Evolutionary conservation across 192 early-diverging fungal species (phyloP).

Genomic region (Endogone sp.): DNA sequence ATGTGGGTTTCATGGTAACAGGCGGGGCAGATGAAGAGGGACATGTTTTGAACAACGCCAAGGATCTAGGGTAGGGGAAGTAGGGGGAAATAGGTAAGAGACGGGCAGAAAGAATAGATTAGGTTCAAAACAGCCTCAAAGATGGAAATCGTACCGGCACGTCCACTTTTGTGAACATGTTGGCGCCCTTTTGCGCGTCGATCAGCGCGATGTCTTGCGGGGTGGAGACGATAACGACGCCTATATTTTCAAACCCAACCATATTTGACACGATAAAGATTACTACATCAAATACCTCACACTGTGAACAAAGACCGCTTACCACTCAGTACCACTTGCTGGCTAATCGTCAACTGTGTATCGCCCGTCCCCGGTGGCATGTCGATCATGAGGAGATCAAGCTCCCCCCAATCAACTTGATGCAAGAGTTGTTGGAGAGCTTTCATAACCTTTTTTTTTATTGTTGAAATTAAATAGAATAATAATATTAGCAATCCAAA

Average conservation of each 20-base stretch:
- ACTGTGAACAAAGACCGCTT: background rate
- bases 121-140: too few species aligned
- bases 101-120: background rate
- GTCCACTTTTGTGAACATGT: conserved; percentile 81
- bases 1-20: conserved; percentile 76
- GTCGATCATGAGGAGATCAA: conserved; percentile 83
- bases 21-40: conserved; percentile 71
- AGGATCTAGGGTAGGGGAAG: conserved; percentile 55
- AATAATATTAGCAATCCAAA: background rate
- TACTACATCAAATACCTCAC: too few species aligned
- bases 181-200: conserved; percentile 75
- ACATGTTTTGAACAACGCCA: conserved; percentile 90
- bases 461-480: background rate
- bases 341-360: conserved; percentile 77
- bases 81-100: background rate
- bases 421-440: conserved; percentile 81
- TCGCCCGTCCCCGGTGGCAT: conserved; percentile 95
- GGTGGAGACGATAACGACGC: conserved; percentile 84
- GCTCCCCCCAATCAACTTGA: conserved; percentile 73
- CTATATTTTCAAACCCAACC: conserved; percentile 29
- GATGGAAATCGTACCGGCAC: conserved; percentile 60
- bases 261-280: too few species aligned
- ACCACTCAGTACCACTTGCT: conserved; percentile 68
- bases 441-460: conserved; percentile 67
- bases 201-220: conserved; percentile 87